Evolutionary conservation across 345 rosid species (phyloP).

Genomic region (Lepidium africanum): DNA sequence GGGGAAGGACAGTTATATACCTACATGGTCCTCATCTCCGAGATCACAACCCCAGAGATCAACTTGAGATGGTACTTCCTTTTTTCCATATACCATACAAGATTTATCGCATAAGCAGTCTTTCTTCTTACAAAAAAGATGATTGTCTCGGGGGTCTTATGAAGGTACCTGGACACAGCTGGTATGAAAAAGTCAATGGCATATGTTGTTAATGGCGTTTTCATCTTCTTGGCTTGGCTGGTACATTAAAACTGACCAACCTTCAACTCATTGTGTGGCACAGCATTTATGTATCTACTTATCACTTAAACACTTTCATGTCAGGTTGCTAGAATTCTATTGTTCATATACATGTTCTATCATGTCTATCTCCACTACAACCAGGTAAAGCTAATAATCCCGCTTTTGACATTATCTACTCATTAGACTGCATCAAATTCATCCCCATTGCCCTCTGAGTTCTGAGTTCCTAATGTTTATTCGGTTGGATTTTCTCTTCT

Average conservation of each 20-base stretch:
- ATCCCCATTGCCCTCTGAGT: neutral
- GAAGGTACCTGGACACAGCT: conserved; percentile 77
- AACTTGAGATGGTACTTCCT: conserved; percentile 81
- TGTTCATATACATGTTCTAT: conserved; percentile 72
- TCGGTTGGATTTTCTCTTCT: neutral
- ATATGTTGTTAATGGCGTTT: conserved; percentile 69
- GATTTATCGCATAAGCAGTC: neutral
- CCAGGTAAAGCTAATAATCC: conserved; percentile 44
- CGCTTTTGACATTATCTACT: neutral
- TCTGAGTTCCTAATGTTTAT: neutral
- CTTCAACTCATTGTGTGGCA: neutral
- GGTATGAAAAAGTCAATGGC: conserved; percentile 81
- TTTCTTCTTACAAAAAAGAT: neutral
- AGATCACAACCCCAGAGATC: conserved; percentile 86
- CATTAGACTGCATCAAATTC: neutral
- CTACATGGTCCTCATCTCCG: conserved; percentile 82
- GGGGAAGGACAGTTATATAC: conserved; percentile 89
- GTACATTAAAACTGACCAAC: conserved; percentile 25
- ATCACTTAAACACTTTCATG: neutral
- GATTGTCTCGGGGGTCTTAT: conserved; percentile 7
- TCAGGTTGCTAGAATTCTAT: conserved; percentile 84
- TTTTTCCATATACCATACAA: neutral
- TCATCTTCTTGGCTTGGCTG: conserved; percentile 82
- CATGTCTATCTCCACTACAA: conserved; percentile 68
- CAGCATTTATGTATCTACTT: neutral